A percentile compares a stretch with the other conserved stretches of the same genome.
Evolutionary conservation across 345 rosid genomes (phyloP).

Genomic region (Erucastrum elatum): DNA sequence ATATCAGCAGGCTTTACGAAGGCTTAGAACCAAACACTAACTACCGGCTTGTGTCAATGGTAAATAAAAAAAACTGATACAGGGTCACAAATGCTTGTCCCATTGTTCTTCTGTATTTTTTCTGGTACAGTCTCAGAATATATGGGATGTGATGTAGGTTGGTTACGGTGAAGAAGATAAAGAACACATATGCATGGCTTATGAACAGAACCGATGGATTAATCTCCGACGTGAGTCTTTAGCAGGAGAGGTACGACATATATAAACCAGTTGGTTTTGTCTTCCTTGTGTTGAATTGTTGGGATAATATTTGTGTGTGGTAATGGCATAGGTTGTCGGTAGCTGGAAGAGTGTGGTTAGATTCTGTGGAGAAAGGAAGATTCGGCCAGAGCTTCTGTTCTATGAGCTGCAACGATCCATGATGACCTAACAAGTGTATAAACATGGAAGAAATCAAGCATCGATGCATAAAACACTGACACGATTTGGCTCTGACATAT

Average conservation of each 20-base stretch:
- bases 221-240: constrained; percentile 16
- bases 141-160: constrained; percentile 13
- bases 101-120: neutral
- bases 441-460: neutral
- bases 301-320: neutral
- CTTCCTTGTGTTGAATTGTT: neutral
- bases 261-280: neutral
- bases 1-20: constrained; percentile 30
- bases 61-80: neutral
- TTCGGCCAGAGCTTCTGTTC: neutral
- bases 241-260: constrained; percentile 5
- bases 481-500: neutral
- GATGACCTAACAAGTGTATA: neutral
- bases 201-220: constrained; percentile 21
- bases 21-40: constrained; percentile 14
- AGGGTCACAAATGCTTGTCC: neutral
- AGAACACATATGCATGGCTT: constrained; percentile 24
- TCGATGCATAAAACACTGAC: neutral
- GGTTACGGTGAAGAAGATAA: constrained; percentile 15
- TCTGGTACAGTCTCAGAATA: neutral
- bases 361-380: neutral
- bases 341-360: neutral
- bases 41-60: constrained; percentile 37
- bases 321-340: constrained; percentile 11
- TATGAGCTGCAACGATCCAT: neutral